A percentile compares a stretch with the other conserved stretches of the same genome.
phyloP scores from a whole-genome alignment of 2,329 filamentous ascomycete species.

The Ophiostoma angusticollis region DNA sequence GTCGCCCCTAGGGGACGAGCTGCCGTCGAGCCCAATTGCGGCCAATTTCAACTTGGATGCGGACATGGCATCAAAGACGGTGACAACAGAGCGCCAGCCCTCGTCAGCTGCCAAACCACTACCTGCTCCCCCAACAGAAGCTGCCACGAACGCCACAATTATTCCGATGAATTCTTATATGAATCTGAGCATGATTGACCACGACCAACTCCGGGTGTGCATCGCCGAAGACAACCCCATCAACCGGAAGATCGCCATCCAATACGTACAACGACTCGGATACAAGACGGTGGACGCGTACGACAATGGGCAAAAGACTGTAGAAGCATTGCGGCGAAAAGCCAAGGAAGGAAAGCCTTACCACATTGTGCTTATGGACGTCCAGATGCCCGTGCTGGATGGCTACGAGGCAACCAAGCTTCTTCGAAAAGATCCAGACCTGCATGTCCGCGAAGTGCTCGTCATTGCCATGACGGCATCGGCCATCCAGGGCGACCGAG shows the following conservation, averaged over 20 bases:
- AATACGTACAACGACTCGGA: slow-evolving; percentile 75
- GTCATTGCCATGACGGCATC: slow-evolving; percentile 96
- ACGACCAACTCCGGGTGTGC: slow-evolving; percentile 71
- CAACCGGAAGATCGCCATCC: slow-evolving; percentile 87
- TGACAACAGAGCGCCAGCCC: too few relatives aligned
- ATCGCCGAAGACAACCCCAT: slow-evolving; percentile 93
- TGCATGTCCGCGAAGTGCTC: slow-evolving; percentile 67
- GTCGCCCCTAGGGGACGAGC: slow-evolving; percentile 1
- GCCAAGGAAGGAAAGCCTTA: slow-evolving; percentile 63
- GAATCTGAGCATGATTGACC: slow-evolving; percentile 60
- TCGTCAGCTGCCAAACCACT: too few relatives aligned
- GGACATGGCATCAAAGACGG: slow-evolving; percentile 1
- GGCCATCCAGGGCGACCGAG: slow-evolving; percentile 84
- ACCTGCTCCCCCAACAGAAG: neutral
- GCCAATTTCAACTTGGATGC: slow-evolving; percentile 21
- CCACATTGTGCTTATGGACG: slow-evolving; percentile 88
- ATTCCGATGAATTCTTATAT: slow-evolving; percentile 31
- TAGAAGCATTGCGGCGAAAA: slow-evolving; percentile 68
- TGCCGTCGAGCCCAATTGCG: slow-evolving; percentile 1
- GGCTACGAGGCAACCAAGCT: slow-evolving; percentile 83
- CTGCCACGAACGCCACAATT: slow-evolving; percentile 6
- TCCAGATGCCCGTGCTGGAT: slow-evolving; percentile 89
- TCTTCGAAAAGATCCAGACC: slow-evolving; percentile 63
- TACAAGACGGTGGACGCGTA: slow-evolving; percentile 75
- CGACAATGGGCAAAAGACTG: slow-evolving; percentile 76